These are phyloP conservation scores for Aspergillus pseudoglaucus DNA, from an alignment of 2,329 filamentous ascomycete species.

Conservation along the genomic window DNA sequence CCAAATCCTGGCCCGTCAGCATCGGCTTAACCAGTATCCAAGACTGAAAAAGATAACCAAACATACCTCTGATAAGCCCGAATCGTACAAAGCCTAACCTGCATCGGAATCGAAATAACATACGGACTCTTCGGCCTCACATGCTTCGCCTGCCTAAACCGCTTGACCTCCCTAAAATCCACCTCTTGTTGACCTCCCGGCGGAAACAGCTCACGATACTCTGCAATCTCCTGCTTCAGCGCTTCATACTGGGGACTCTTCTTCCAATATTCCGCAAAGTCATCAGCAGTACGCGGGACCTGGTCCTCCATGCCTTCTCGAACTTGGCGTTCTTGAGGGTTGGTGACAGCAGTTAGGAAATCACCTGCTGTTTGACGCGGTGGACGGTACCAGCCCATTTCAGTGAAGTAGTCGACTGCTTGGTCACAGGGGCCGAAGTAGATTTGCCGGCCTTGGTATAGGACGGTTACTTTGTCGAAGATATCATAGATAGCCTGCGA, in stretches of 20 bases:
- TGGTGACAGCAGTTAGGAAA: conserved; percentile 64
- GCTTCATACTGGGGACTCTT: conserved; percentile 26
- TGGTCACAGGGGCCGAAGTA: conserved; percentile 60
- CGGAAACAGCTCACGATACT: conserved; percentile 27
- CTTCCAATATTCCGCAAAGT: conserved; percentile 54
- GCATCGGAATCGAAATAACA: conserved; percentile 69
- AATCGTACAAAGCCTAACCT: conserved; percentile 73
- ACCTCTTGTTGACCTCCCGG: conserved; percentile 24
- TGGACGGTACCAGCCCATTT: conserved; percentile 63
- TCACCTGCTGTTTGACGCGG: conserved; percentile 62
- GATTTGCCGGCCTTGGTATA: conserved; percentile 72
- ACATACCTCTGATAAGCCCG: conserved; percentile 64
- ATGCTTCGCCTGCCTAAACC: conserved; percentile 31
- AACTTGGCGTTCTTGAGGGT: conserved; percentile 53
- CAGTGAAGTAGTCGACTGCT: conserved; percentile 61
- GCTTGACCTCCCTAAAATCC: conserved; percentile 26
- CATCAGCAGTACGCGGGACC: conserved; percentile 61
- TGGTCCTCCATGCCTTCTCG: conserved; percentile 53
- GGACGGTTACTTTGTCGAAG: conserved; percentile 68
- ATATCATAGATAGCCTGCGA: conserved; percentile 49
- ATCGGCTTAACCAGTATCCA: conserved; percentile 2
- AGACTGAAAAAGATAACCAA: neutral
- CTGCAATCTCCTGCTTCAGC: conserved; percentile 30
- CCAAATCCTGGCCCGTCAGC: conserved; percentile 44
- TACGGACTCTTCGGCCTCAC: conserved; percentile 51